Percentiles rank a stretch among this genome's conserved stretches.
Conservation (phyloP, 2,329 filamentous ascomycete species). For the Nothopassalora personata region DNA sequence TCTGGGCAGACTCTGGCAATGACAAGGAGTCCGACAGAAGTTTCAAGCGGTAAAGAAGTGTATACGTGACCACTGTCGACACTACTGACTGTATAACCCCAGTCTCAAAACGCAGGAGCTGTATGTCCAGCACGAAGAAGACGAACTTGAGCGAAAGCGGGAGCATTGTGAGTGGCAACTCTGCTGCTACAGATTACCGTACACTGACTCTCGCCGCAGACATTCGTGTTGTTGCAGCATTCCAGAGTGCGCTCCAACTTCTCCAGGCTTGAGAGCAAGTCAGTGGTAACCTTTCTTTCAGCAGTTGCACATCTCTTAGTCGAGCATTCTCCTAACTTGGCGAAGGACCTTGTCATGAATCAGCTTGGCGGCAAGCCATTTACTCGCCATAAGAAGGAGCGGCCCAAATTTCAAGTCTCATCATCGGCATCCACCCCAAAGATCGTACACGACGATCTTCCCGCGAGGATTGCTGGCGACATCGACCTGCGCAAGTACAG, state of each 20-base stretch:
- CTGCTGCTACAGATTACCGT: background rate
- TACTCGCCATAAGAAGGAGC: background rate
- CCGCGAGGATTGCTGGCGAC: background rate
- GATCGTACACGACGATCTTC: background rate
- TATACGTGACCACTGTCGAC: background rate
- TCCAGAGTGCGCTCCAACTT: slow-evolving; percentile 46
- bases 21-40: slow-evolving; percentile 71
- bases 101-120: slow-evolving; percentile 74
- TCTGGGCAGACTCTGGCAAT: slow-evolving; percentile 71
- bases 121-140: slow-evolving; percentile 70
- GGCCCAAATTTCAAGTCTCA: background rate
- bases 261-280: slow-evolving; percentile 28
- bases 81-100: background rate
- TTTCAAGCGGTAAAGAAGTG: slow-evolving; percentile 58
- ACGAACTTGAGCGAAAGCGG: slow-evolving; percentile 65
- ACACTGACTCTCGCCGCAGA: slow-evolving; percentile 29
- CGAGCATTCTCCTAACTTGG: slow-evolving; percentile 16
- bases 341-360: slow-evolving; percentile 6
- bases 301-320: slow-evolving; percentile 18
- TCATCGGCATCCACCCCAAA: background rate
- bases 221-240: slow-evolving; percentile 43
- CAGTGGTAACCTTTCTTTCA: slow-evolving; percentile 20
- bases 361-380: background rate
- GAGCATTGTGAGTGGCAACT: slow-evolving; percentile 62
- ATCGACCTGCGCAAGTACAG: slow-evolving; percentile 1